phyloP scores from a whole-genome alignment of 78 protist genomes.

The Dictyostelium capitatum region DNA sequence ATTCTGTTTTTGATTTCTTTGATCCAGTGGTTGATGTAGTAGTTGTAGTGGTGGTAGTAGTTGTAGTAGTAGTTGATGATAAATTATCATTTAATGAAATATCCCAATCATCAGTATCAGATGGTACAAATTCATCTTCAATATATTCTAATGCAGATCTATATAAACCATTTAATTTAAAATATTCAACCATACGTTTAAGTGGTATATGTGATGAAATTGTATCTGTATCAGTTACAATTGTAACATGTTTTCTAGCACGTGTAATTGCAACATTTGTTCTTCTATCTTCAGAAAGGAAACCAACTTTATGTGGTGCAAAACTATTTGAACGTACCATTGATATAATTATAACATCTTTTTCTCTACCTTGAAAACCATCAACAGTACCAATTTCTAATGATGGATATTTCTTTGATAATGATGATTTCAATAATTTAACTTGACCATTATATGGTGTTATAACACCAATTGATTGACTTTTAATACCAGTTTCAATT shows the following conservation, averaged over 20 bases:
- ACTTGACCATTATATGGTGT: conserved; percentile 96
- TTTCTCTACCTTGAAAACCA: conserved; percentile 97
- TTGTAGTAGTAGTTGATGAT: background rate
- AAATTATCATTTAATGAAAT: background rate
- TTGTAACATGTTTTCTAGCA: conserved; percentile 84
- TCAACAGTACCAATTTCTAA: conserved; percentile 95
- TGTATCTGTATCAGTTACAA: conserved; percentile 80
- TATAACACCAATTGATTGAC: conserved; percentile 86
- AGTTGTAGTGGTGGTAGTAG: background rate
- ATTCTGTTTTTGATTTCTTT: conserved; percentile 42
- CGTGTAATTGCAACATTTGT: conserved; percentile 95
- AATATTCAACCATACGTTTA: conserved; percentile 57
- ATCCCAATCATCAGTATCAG: conserved; percentile 58
- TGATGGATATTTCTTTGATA: background rate
- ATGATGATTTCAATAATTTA: conserved; percentile 11
- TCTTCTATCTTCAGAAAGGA: conserved; percentile 73
- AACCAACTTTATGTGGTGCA: conserved; percentile 86
- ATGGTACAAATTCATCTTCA: conserved; percentile 18
- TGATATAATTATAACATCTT: conserved; percentile 92
- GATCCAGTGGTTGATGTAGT: background rate
- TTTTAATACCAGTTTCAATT: conserved; percentile 54
- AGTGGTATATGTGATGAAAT: conserved; percentile 71
- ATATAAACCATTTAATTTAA: conserved; percentile 41
- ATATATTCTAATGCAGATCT: conserved; percentile 56
- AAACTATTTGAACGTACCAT: conserved; percentile 75